Evolutionary conservation across 1,284 basidiomycete species (phyloP).

Genomic region (Cryptococcus deneoformans): DNA sequence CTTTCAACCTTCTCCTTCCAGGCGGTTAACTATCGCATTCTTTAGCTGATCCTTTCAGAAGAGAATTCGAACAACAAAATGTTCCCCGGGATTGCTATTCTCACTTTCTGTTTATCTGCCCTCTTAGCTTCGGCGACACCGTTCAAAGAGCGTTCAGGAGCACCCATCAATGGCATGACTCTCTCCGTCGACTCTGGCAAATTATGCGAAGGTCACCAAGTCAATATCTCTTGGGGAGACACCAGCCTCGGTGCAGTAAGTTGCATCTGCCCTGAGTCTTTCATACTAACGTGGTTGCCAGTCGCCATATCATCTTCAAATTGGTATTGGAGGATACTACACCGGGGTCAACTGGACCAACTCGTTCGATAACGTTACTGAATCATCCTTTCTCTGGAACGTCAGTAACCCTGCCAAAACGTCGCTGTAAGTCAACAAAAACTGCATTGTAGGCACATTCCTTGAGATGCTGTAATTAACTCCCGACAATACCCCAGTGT

Average conservation of each 20-base stretch:
- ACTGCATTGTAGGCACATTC: no score
- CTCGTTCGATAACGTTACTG: constrained; percentile 8
- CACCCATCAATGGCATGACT: constrained; percentile 8
- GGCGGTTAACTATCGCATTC: no score
- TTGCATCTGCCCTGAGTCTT: background rate
- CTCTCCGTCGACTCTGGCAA: background rate
- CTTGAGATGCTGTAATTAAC: background rate
- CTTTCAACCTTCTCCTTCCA: no score
- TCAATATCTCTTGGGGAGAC: constrained; percentile 6
- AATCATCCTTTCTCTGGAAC: constrained; percentile 3
- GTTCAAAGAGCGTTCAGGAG: constrained; percentile 1
- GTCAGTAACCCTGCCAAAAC: constrained; percentile 4
- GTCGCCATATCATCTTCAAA: constrained; percentile 8
- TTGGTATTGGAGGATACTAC: constrained; percentile 13
- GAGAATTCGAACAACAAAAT: background rate
- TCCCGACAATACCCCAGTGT: background rate
- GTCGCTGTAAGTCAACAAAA: constrained; percentile 5
- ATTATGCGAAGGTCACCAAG: background rate
- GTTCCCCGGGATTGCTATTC: background rate
- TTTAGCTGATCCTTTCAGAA: no score
- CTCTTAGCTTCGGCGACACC: background rate
- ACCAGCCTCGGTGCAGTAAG: constrained; percentile 9
- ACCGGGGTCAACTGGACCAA: constrained; percentile 9
- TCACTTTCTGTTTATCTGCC: background rate
- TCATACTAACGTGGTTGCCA: background rate